These are phyloP conservation scores for Nicotiana undulata DNA, from an alignment of 257 asterid genomes.

Conservation along the genomic window DNA sequence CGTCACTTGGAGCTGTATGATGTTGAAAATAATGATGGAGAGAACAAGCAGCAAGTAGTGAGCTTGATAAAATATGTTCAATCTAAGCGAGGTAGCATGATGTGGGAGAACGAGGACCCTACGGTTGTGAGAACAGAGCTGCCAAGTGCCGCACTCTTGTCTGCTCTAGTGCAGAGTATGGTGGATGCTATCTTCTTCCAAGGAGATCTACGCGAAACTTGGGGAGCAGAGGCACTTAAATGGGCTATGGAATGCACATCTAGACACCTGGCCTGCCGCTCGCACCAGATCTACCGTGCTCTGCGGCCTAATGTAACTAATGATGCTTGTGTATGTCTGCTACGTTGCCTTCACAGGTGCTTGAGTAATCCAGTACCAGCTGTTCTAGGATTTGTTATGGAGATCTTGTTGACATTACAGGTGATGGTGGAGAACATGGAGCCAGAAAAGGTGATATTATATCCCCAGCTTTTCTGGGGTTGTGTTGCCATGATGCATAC, in stretches of 20 bases:
- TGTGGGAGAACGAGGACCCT: slow-evolving; percentile 99
- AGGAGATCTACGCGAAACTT: slow-evolving; percentile 99
- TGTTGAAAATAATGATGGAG: slow-evolving; percentile 95
- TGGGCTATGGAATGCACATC: slow-evolving; percentile 99
- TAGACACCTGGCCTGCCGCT: slow-evolving; percentile 95
- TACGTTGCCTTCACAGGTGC: slow-evolving; percentile 95
- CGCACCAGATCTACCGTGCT: slow-evolving; percentile 98
- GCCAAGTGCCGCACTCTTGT: slow-evolving; percentile 93
- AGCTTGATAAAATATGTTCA: slow-evolving; percentile 96
- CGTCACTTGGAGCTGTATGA: slow-evolving; percentile 94
- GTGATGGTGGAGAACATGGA: slow-evolving; percentile 99
- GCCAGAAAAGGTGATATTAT: slow-evolving; percentile 91
- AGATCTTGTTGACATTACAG: slow-evolving; percentile 83
- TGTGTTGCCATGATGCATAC: slow-evolving; percentile 99
- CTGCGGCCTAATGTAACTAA: slow-evolving; percentile 83
- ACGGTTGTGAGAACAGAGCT: slow-evolving; percentile 80
- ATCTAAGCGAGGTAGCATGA: slow-evolving; percentile 96
- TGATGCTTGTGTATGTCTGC: slow-evolving; percentile 92
- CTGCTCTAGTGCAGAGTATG: slow-evolving; percentile 99
- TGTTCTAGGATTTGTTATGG: slow-evolving; percentile 93
- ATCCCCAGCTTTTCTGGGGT: slow-evolving; percentile 99
- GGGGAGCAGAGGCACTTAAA: slow-evolving; percentile 97
- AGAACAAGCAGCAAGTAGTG: slow-evolving; percentile 94
- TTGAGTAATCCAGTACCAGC: slow-evolving; percentile 87
- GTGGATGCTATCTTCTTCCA: slow-evolving; percentile 98